Conservation (phyloP, 495 filamentous ascomycete species). For the Ascodesmis nigricans region DNA sequence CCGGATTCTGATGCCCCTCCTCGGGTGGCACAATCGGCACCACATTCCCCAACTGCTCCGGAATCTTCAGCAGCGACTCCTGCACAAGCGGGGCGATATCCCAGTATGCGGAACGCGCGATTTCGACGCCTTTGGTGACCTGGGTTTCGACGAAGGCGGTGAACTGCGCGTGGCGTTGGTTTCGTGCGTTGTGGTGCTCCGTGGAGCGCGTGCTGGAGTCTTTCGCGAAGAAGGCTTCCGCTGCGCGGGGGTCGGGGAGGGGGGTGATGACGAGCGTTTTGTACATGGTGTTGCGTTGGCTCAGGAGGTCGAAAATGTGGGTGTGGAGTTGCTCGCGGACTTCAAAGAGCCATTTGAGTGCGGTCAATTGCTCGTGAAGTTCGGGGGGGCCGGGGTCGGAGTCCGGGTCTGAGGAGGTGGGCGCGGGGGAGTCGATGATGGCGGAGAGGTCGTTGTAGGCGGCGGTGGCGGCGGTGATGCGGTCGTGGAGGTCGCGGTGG, state of each 20-base stretch:
- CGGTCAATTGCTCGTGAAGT: conserved; percentile 75
- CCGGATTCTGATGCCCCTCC: conserved; percentile 71
- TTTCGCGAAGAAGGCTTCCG: conserved; percentile 55
- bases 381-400: conserved; percentile 40
- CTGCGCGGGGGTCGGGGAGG: conserved; percentile 48
- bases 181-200: conserved; percentile 39
- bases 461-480: conserved; percentile 16
- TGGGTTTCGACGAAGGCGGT: conserved; percentile 62
- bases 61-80: conserved; percentile 55
- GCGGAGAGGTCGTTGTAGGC: conserved; percentile 15
- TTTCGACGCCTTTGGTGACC: conserved; percentile 67
- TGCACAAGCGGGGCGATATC: conserved; percentile 76
- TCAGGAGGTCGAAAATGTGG: conserved; percentile 61
- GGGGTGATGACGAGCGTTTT: conserved; percentile 57
- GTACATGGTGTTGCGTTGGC: conserved; percentile 67
- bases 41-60: conserved; percentile 24
- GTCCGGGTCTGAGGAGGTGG: not conserved
- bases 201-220: conserved; percentile 48
- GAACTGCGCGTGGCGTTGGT: conserved; percentile 56
- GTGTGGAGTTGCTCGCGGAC: conserved; percentile 67
- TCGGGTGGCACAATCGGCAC: conserved; percentile 34
- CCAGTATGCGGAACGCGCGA: conserved; percentile 86
- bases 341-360: conserved; percentile 95
- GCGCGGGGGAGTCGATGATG: conserved; percentile 10
- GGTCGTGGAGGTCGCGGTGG: conserved; percentile 18